A percentile compares a stretch with the other conserved stretches of the same genome.
phyloP scores from a whole-genome alignment of 768 basidiomycete genomes.

The Cystobasidiopsis lactophilus region DNA sequence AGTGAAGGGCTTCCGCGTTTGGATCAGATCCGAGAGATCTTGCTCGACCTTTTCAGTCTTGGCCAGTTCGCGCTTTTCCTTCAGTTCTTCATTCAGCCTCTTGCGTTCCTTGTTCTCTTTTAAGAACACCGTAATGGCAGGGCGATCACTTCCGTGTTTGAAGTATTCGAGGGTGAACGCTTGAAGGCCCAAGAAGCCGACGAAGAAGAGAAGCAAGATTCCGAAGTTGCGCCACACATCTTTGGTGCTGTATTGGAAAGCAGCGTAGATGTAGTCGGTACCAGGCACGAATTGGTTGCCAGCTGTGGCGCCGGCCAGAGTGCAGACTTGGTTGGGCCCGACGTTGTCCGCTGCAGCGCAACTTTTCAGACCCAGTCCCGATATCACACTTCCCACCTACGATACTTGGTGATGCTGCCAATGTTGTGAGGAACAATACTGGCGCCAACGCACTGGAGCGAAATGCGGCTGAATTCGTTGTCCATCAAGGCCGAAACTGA shows the following conservation, averaged over 20 bases:
- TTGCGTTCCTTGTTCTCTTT: constrained; percentile 31
- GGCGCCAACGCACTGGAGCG: constrained; percentile 44
- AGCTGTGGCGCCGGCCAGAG: constrained; percentile 27
- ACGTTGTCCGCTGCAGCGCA: neutral
- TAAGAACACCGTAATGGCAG: constrained; percentile 43
- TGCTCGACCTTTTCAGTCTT: constrained; percentile 23
- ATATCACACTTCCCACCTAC: neutral
- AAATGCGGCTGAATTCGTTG: constrained; percentile 40
- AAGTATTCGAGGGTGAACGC: constrained; percentile 28
- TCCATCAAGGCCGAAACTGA: constrained; percentile 57
- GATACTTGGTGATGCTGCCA: constrained; percentile 38
- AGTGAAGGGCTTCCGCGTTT: constrained; percentile 39
- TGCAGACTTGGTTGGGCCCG: constrained; percentile 52
- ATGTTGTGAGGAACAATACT: constrained; percentile 45
- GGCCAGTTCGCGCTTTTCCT: constrained; percentile 24
- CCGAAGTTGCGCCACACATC: constrained; percentile 43
- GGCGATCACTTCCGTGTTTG: constrained; percentile 32
- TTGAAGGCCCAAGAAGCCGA: constrained; percentile 42
- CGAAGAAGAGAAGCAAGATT: constrained; percentile 46
- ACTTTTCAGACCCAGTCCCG: neutral
- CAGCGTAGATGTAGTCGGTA: constrained; percentile 42
- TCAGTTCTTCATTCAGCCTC: constrained; percentile 32
- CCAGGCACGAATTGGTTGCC: constrained; percentile 35
- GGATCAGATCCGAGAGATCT: constrained; percentile 26
- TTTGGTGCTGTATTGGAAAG: constrained; percentile 29